Evolutionary conservation across 352 stramenopile species (phyloP).

Genomic region (Globisporangium ultimum): DNA sequence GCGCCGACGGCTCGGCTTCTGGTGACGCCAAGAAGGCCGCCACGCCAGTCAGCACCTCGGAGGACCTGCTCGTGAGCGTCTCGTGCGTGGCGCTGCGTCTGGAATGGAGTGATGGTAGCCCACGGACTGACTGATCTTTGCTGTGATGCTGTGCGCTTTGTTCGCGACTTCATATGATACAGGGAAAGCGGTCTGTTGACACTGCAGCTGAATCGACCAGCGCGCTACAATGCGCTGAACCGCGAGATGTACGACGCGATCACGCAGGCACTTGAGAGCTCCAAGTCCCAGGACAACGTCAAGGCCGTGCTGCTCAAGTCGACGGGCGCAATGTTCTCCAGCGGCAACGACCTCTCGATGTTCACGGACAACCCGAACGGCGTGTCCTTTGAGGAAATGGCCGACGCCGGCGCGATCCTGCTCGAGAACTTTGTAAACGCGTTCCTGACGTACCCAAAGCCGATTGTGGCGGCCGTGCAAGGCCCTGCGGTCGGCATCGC

Average conservation of each 20-base stretch:
- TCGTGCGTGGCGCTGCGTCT: conserved; percentile 30
- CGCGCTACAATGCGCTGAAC: conserved; percentile 88
- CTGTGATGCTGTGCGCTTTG: too few relatives aligned
- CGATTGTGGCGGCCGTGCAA: conserved; percentile 88
- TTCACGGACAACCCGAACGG: conserved; percentile 58
- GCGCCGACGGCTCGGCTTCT: conserved; percentile 1
- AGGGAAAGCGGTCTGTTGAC: conserved; percentile 64
- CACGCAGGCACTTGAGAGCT: conserved; percentile 59
- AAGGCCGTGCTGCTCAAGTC: conserved; percentile 87
- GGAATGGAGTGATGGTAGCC: background rate
- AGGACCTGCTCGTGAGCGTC: conserved; percentile 53
- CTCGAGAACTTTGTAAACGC: conserved; percentile 65
- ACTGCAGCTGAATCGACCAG: conserved; percentile 75
- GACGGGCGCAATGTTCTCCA: conserved; percentile 86
- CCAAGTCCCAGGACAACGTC: conserved; percentile 60
- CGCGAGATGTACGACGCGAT: conserved; percentile 81
- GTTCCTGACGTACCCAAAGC: conserved; percentile 89
- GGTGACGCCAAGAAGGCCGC: background rate
- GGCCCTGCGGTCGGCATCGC: conserved; percentile 88
- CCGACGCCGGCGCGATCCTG: conserved; percentile 45
- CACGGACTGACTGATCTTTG: too few relatives aligned
- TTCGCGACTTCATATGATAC: too few relatives aligned
- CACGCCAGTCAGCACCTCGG: conserved; percentile 19
- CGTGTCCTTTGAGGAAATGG: conserved; percentile 55
- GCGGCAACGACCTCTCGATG: conserved; percentile 85